phyloP scores from a whole-genome alignment of 1,139 yeast species.

The Kodamaea derodonti region DNA sequence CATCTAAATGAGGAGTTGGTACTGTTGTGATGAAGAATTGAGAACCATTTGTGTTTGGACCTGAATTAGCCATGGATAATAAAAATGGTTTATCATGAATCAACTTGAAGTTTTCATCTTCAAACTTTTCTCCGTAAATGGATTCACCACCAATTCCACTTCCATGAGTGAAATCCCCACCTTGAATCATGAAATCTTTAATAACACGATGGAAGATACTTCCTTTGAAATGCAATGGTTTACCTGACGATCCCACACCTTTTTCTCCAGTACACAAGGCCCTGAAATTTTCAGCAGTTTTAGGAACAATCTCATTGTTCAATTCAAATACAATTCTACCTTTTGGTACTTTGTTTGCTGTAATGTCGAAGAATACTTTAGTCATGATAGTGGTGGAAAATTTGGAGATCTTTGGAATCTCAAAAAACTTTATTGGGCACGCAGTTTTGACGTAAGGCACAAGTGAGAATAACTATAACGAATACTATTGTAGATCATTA shows the following conservation, averaged over 20 bases:
- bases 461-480: too few relatives aligned
- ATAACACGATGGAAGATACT: slow-evolving; percentile 90
- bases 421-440: too few relatives aligned
- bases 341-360: slow-evolving; percentile 58
- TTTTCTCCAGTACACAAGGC: slow-evolving; percentile 88
- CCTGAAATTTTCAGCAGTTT: slow-evolving; percentile 89
- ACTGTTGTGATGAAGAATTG: slow-evolving; percentile 92
- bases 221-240: slow-evolving; percentile 71
- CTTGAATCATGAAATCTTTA: slow-evolving; percentile 89
- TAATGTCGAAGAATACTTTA: slow-evolving; percentile 70
- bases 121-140: slow-evolving; percentile 92
- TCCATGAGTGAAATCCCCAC: slow-evolving; percentile 92
- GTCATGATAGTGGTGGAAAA: slow-evolving; percentile 3
- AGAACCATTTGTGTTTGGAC: slow-evolving; percentile 93
- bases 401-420: too few relatives aligned
- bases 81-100: slow-evolving; percentile 82
- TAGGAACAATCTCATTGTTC: slow-evolving; percentile 80
- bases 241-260: slow-evolving; percentile 62
- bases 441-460: too few relatives aligned
- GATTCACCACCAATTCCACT: slow-evolving; percentile 95
- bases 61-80: slow-evolving; percentile 95
- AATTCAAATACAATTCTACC: slow-evolving; percentile 79
- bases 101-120: slow-evolving; percentile 80
- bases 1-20: slow-evolving; percentile 80
- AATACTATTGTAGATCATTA: too few relatives aligned